Conservation (phyloP, 345 rosid genomes). For the Salix viminalis region DNA sequence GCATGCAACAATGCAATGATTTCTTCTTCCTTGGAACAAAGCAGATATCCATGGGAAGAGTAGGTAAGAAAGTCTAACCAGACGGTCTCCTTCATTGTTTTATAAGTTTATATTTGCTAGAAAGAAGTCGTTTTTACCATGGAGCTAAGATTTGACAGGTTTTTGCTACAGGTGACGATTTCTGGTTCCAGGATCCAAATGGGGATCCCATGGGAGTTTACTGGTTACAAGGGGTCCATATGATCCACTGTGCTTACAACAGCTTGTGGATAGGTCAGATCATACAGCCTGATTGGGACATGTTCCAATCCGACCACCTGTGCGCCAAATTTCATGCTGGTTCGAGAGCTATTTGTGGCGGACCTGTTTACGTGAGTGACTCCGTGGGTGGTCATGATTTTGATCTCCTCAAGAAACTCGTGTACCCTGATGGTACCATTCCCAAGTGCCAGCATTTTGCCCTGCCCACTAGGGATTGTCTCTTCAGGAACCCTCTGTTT, state of each 20-base stretch:
- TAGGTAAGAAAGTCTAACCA: conserved; percentile 34
- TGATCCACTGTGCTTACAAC: conserved; percentile 89
- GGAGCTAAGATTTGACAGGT: neutral
- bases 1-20: conserved; percentile 96
- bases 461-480: conserved; percentile 82
- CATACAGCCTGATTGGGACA: conserved; percentile 93
- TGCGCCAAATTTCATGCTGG: conserved; percentile 89
- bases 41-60: conserved; percentile 83
- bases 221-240: conserved; percentile 89
- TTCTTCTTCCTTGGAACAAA: conserved; percentile 82
- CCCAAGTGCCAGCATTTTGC: conserved; percentile 74
- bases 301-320: conserved; percentile 88
- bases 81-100: neutral
- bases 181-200: conserved; percentile 90
- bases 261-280: conserved; percentile 93
- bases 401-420: conserved; percentile 64
- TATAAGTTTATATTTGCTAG: neutral
- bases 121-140: neutral
- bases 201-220: conserved; percentile 87
- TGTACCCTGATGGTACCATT: conserved; percentile 69
- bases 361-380: conserved; percentile 80
- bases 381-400: conserved; percentile 68
- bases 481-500: conserved; percentile 74
- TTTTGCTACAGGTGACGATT: conserved; percentile 65
- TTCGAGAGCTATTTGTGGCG: conserved; percentile 84